phyloP scores from a whole-genome alignment of 2,329 filamentous ascomycete species.

The Macrophomina tecta region DNA sequence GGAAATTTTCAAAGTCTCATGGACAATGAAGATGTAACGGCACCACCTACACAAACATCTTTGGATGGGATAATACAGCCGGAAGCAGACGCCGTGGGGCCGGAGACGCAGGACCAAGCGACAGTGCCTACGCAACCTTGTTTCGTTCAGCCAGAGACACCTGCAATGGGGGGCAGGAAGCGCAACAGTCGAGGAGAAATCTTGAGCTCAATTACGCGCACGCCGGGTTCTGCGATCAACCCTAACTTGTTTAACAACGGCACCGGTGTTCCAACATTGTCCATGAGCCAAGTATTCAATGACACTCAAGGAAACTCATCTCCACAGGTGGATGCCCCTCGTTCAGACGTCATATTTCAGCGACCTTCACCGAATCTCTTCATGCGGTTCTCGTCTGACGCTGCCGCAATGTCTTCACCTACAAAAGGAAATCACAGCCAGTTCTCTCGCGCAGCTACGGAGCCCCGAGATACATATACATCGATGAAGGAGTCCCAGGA shows the following conservation, averaged over 20 bases:
- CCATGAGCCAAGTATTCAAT: slow-evolving; percentile 54
- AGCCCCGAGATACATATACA: slow-evolving; percentile 51
- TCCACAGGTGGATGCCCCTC: slow-evolving; percentile 43
- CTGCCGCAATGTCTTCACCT: slow-evolving; percentile 46
- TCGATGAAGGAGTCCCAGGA: slow-evolving; percentile 55
- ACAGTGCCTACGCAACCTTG: slow-evolving; percentile 41
- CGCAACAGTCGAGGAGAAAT: slow-evolving; percentile 47
- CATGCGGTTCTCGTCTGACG: slow-evolving; percentile 46
- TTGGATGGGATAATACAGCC: not conserved
- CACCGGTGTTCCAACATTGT: slow-evolving; percentile 44
- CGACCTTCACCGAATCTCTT: slow-evolving; percentile 53
- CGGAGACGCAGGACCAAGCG: slow-evolving; percentile 18
- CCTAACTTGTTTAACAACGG: slow-evolving; percentile 44
- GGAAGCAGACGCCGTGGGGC: not conserved
- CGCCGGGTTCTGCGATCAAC: slow-evolving; percentile 47
- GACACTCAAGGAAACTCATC: slow-evolving; percentile 54
- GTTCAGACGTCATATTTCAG: slow-evolving; percentile 52
- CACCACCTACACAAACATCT: not conserved
- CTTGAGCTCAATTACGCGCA: slow-evolving; percentile 49
- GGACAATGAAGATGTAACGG: not conserved
- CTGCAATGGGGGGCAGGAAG: slow-evolving; percentile 48
- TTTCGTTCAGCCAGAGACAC: slow-evolving; percentile 48
- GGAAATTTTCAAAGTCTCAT: slow-evolving; percentile 31
- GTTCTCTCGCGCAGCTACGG: slow-evolving; percentile 41
- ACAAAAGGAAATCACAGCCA: slow-evolving; percentile 37